phyloP scores from a whole-genome alignment of 805 yeast genomes.

The Yarrowia porcina region DNA sequence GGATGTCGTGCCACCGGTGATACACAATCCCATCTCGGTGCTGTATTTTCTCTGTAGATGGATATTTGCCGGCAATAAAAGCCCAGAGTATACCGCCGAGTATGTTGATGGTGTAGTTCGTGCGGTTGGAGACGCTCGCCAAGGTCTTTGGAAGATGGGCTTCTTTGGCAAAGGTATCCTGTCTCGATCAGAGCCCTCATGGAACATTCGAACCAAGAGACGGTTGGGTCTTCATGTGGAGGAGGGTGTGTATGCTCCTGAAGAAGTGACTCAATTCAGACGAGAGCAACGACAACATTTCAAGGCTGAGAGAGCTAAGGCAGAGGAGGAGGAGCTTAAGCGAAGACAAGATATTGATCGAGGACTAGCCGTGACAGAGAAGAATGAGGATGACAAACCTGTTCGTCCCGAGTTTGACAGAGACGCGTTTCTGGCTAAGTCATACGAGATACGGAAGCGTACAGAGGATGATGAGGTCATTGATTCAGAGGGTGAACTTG shows the following conservation, averaged over 20 bases:
- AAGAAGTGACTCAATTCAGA: conserved; percentile 72
- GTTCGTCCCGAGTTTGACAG: conserved; percentile 13
- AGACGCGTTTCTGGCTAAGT: background rate
- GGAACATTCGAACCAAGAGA: conserved; percentile 65
- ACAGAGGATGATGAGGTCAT: conserved; percentile 42
- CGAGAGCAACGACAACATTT: conserved; percentile 68
- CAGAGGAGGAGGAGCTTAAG: conserved; percentile 51
- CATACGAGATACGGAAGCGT: conserved; percentile 30
- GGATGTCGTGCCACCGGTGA: conserved; percentile 34
- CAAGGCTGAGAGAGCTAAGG: conserved; percentile 61
- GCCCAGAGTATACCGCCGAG: conserved; percentile 30
- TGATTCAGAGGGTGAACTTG: conserved; percentile 33
- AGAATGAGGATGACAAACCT: conserved; percentile 31
- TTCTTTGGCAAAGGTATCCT: conserved; percentile 91
- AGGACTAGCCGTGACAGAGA: conserved; percentile 32
- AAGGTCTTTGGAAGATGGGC: conserved; percentile 72
- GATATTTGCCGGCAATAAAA: conserved; percentile 28
- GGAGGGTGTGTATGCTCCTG: conserved; percentile 48
- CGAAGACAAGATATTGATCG: conserved; percentile 41
- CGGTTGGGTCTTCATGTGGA: conserved; percentile 49
- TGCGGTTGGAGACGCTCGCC: conserved; percentile 41
- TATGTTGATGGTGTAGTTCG: conserved; percentile 38
- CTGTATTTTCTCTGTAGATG: conserved; percentile 43
- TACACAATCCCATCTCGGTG: conserved; percentile 71
- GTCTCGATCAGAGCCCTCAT: conserved; percentile 89